Percentiles rank a stretch among this genome's conserved stretches.
These are phyloP conservation scores for Saccharomyces eubayanus DNA, from an alignment of 805 yeast genomes.

Conservation along the genomic window DNA sequence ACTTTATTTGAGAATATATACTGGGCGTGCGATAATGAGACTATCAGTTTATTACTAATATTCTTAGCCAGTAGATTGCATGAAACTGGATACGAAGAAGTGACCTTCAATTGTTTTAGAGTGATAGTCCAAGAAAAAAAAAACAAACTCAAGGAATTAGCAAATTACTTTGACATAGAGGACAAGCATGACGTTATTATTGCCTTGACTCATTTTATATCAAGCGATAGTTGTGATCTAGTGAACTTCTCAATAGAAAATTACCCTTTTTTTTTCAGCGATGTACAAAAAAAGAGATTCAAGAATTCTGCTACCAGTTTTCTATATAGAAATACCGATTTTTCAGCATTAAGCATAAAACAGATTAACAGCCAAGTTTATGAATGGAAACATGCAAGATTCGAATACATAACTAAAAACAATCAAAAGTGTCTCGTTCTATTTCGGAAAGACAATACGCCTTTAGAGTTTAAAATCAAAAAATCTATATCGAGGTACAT, in stretches of 20 bases:
- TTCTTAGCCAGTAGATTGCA: not conserved
- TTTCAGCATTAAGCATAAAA: not conserved
- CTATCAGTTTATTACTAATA: not conserved
- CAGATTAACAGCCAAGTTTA: not conserved
- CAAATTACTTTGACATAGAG: not conserved
- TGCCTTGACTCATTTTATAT: not conserved
- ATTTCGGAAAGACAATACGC: conserved; percentile 29
- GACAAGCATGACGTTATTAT: not conserved
- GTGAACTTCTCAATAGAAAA: not conserved
- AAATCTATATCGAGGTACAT: conserved; percentile 41
- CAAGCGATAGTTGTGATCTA: not conserved
- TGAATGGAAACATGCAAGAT: not conserved
- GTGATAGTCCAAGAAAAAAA: not conserved
- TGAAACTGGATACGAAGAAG: not conserved
- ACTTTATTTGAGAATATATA: not conserved
- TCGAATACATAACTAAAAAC: not conserved
- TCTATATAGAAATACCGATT: not conserved
- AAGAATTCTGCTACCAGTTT: not conserved
- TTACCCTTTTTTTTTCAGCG: not conserved
- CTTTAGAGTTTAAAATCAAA: conserved; percentile 34
- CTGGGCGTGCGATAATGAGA: not conserved
- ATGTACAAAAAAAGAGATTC: not conserved
- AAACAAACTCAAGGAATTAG: not conserved
- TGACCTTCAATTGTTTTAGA: not conserved
- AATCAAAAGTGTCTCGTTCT: not conserved